Base-by-base conservation (phyloP, 2,329 filamentous ascomycete species). In the Spiromastix sp. region DNA sequence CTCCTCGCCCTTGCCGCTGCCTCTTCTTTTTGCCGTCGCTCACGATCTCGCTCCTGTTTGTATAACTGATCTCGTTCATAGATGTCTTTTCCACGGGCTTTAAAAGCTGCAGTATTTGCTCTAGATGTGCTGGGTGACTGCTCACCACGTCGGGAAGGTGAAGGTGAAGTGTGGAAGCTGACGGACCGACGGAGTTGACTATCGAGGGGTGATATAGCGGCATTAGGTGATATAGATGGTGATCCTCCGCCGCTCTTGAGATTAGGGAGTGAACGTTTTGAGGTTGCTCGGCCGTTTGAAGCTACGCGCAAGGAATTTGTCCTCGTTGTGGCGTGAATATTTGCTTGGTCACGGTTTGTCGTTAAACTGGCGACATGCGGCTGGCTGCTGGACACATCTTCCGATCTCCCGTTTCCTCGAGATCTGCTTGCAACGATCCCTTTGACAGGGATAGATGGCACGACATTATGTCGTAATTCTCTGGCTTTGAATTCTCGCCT, bases 391-490 rank as follows among this genome's bases (percentile, higher is more conserved):
- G 30, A 20, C 2, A 10, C 18, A 10, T 31, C 34, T 9, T 34
- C 27, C 7, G 26, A 31, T 11, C 31, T 35, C n/a, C 30, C 17
- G 5, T 22, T 43, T 6, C 66, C 53, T 8, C 69, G 55, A 8
- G 62, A 61, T 34, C 58, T 60, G 38, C 62, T 65, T 12, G 66
- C 52, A 25, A 63, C 59, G 10, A 67, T 71, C 34, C 65, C 63
- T 16, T 66, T 60, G 2, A 68, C 57, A 5, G 53, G 46, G 4
- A 52, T 42, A 12, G 49, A 46, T 31, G 50, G 42, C 5, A 51
- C 49, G 12, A 50, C 43, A 25, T 54, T 63, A 29, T 48, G 40
- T 25, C 50, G 43, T 21, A 48, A 46, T 8, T 64, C 64, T 7
- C 66, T 50, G 6, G 67, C 67, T 50, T 68, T 70, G 56, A 69